These are phyloP conservation scores for Arthroderma sp. DNA, from an alignment of 2,329 filamentous ascomycete genomes.

Conservation along the genomic window DNA sequence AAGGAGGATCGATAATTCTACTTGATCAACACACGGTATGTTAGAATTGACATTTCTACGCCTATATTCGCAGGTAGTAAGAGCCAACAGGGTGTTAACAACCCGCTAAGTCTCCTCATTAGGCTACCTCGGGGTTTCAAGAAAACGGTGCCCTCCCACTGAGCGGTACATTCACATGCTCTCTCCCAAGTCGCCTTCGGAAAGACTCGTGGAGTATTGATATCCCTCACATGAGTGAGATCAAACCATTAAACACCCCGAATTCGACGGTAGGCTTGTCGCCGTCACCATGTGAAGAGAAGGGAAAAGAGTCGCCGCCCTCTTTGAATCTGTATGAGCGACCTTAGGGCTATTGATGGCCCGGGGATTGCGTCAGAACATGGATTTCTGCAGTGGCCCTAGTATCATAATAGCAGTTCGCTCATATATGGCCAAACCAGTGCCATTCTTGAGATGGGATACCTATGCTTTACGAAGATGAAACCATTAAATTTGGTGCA, in stretches of 20 bases:
- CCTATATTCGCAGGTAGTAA: neutral
- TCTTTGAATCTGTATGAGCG: neutral
- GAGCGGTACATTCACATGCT: neutral
- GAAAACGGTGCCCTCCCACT: neutral
- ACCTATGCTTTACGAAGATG: no score
- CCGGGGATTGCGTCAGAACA: no score
- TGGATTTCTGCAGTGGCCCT: no score
- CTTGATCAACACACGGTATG: neutral
- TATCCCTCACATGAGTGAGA: slow-evolving; percentile 5
- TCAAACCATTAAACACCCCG: neutral
- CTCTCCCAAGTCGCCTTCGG: neutral
- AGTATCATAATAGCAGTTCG: no score
- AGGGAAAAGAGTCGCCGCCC: neutral
- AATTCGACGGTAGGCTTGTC: neutral
- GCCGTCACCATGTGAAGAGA: neutral
- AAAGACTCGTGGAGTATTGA: neutral
- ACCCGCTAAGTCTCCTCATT: neutral
- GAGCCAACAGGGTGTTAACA: neutral
- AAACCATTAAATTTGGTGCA: no score
- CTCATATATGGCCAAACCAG: no score
- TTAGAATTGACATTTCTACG: neutral
- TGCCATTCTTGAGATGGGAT: no score
- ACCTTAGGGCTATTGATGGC: neutral
- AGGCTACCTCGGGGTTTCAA: neutral
- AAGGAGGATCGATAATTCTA: neutral